These are phyloP conservation scores for Didymellaceae sp. DNA, from an alignment of 2,329 filamentous ascomycete genomes.

Conservation along the genomic window DNA sequence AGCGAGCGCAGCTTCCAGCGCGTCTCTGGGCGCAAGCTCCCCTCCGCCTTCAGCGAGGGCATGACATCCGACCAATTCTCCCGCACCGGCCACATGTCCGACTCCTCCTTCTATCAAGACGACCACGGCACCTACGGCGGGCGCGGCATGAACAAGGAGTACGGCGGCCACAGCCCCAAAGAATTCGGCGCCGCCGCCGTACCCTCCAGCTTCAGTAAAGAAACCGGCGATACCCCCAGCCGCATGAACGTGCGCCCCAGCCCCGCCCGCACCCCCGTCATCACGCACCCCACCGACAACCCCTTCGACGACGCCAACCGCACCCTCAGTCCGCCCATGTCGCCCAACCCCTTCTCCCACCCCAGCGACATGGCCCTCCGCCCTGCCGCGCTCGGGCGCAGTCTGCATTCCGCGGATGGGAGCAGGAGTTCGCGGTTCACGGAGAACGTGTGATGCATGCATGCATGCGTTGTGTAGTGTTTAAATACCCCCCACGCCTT, in stretches of 20 bases:
- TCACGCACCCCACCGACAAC: conserved; percentile 53
- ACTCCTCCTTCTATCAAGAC: conserved; percentile 54
- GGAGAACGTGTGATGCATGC: conserved; percentile 52
- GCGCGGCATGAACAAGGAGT: conserved; percentile 34
- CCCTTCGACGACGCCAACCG: conserved; percentile 33
- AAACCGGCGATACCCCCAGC: conserved; percentile 34
- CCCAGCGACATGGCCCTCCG: conserved; percentile 39
- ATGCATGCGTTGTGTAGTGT: too few species aligned
- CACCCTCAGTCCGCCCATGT: conserved; percentile 49
- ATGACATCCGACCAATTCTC: conserved; percentile 52
- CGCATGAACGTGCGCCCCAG: conserved; percentile 54
- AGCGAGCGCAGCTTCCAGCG: conserved; percentile 55
- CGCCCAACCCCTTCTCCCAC: conserved; percentile 44
- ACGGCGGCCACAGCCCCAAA: conserved; percentile 36
- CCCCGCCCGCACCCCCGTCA: conserved; percentile 68
- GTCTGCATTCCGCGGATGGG: conserved; percentile 54
- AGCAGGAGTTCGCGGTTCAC: conserved; percentile 56
- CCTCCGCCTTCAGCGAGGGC: conserved; percentile 56
- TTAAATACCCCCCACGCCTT: too few species aligned
- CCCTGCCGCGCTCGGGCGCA: conserved; percentile 50
- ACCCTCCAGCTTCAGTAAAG: conserved; percentile 32
- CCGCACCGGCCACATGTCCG: conserved; percentile 42
- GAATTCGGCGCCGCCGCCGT: conserved; percentile 34
- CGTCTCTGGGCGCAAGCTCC: conserved; percentile 57
- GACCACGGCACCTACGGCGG: conserved; percentile 52